Base-by-base conservation (phyloP, 306 rosid species). In the Prunus mume region DNA sequence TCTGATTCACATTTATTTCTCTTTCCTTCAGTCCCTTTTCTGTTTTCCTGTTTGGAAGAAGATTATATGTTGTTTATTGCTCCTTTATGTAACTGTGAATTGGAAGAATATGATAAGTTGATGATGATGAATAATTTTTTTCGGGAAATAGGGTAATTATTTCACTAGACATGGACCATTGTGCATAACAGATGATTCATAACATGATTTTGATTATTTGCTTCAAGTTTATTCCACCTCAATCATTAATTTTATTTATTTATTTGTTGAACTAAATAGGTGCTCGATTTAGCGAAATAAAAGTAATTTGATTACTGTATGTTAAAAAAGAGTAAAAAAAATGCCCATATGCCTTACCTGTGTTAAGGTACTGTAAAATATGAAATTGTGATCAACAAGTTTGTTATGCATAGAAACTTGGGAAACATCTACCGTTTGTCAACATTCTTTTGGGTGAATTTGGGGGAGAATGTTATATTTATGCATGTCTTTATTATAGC, bases 1-100 rank as follows among this genome's bases (percentile, higher is more conserved):
- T 74, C 27, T 49, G 38, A 24, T 70, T 25, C 3, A 28, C 10
- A 55, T 43, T 10, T 82, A 54, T 17, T 65, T 61, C 69, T 25
- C 14, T 49, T 68, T 71, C 52, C 8, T 55, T 77, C 57, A 58
- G 9, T 28, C 65, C 56, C 49, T 32, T 13, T 75, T 63, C 12
- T 9, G 3, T 52, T 71, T 60, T 51, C 56, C 68, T 72, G 46
- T 79, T 50, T n/a, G 22, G 12, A 6, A 57, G 14, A 70, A 13
- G n/a, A 58, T 45, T 61, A 49, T 83, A 18, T 81, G 50, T 62
- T 49, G 41, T 73, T 58, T 65, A 34, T 80, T 49, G 27, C 34
- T 9, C 56, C 73, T 61, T 49, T 62, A 12, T 63, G 78, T 73
- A 22, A 68, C 68, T 62, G 27, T 61, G 11, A 56, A 34, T 45